phyloP scores from a whole-genome alignment of 805 yeast species.

The Jamesozyma spencerorum region DNA sequence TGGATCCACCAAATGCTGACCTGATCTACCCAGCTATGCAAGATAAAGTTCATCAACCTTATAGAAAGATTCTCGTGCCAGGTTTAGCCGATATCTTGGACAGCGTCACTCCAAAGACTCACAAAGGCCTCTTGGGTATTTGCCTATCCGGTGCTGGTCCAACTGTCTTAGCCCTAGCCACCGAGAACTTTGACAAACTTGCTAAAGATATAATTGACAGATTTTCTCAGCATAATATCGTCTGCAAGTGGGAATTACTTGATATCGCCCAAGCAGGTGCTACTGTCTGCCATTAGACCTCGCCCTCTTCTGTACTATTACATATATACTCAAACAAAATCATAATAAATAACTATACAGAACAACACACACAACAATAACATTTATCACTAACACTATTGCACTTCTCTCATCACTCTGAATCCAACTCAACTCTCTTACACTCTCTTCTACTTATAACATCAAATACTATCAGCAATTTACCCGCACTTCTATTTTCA shows the following conservation, averaged over 20 bases:
- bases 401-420: too few species aligned
- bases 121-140: constrained; percentile 83
- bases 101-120: constrained; percentile 69
- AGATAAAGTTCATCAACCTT: constrained; percentile 95
- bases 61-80: constrained; percentile 83
- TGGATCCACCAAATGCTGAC: constrained; percentile 70
- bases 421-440: too few species aligned
- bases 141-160: constrained; percentile 98
- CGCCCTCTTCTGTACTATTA: background rate
- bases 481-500: too few species aligned
- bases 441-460: too few species aligned
- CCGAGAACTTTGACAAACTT: constrained; percentile 74
- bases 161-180: constrained; percentile 87
- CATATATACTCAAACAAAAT: background rate
- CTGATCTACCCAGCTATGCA: constrained; percentile 92
- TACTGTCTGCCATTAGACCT: constrained; percentile 28
- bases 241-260: constrained; percentile 74
- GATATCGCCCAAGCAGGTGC: constrained; percentile 89
- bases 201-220: constrained; percentile 66
- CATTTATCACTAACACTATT: too few species aligned
- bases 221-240: constrained; percentile 56
- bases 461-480: too few species aligned
- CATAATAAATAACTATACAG: too few species aligned
- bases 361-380: too few species aligned
- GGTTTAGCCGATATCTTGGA: constrained; percentile 76